Base-by-base conservation (phyloP, 164 flowering plant genomes). In the Tetracentron sinense region DNA sequence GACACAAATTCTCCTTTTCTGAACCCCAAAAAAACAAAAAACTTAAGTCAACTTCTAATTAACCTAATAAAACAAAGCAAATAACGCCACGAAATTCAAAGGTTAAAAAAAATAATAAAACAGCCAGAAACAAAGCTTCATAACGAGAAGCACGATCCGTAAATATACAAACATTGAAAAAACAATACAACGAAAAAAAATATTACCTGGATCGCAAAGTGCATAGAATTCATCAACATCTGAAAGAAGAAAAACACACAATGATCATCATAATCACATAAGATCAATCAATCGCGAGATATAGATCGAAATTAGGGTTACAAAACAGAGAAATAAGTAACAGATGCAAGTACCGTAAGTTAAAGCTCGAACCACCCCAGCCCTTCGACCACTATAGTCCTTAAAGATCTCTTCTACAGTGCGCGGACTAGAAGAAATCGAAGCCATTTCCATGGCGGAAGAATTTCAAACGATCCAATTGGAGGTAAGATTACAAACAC, bases 1-100 rank as follows among this genome's bases (percentile, higher is more conserved):
- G 67, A 69, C 97, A 92, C 77, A 89, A 70, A 70, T 92, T 92
- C 68, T 92, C 97, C 78, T 92, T 89, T 8, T 89, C 97, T 92
- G 61, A 42, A 63, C 12, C n/a, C n/a, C n/a, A 66, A 38, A 65
- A 51, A 59, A 23, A 25, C 11, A 26, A 47, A 22, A 17, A 67
- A 42, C 2, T 23, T 8, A 54, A 19, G 6, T 27, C 33, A 20
- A 29, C 42, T 5, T 44, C 27, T 20, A n/a, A 44, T 54, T n/a
- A 49, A 35, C 42, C 48, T 55, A 54, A 61, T 54, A 19, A 3
- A 65, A 65, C 26, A 73, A 25, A 31, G n/a, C n/a, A n/a, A n/a
- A n/a, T n/a, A n/a, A n/a, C n/a, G n/a, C n/a, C n/a, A 25, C 25
- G 11, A 4, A 20, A 21, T 0, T 48, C 2, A n/a, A 23, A 35